Conservation (phyloP, 345 rosid species). For the Acer campestre region DNA sequence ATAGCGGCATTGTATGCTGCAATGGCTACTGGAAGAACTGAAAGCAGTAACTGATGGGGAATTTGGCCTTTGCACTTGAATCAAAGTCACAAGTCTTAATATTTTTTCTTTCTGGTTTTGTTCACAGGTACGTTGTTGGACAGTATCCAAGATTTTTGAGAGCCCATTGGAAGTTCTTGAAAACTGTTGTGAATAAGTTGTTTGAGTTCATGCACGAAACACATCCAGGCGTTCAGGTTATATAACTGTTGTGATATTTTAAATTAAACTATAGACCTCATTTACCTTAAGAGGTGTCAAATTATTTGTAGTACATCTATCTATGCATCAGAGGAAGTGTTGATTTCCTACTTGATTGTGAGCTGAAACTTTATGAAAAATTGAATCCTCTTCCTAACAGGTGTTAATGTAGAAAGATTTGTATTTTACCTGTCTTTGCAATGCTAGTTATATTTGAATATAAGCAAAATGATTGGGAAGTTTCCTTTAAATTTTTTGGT, state of each 20-base stretch:
- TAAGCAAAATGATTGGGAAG: neutral
- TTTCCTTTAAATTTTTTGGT: neutral
- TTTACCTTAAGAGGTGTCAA: neutral
- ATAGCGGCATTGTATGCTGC: neutral
- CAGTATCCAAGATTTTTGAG: constrained; percentile 99
- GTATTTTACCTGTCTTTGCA: neutral
- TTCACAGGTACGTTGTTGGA: constrained; percentile 96
- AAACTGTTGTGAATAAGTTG: constrained; percentile 97
- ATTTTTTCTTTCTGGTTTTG: constrained; percentile 21
- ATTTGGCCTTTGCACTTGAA: neutral
- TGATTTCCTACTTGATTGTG: neutral
- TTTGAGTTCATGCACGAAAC: constrained; percentile 99
- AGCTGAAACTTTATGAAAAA: neutral
- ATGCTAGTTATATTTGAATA: neutral
- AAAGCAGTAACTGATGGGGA: neutral
- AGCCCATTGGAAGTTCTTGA: constrained; percentile 98
- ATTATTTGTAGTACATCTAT: neutral
- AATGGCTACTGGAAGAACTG: neutral
- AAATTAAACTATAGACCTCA: neutral
- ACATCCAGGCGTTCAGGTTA: constrained; percentile 99
- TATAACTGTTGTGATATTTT: constrained; percentile 15
- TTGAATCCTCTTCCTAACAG: neutral
- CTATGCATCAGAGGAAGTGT: neutral
- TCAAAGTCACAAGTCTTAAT: constrained; percentile 2
- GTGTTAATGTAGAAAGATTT: neutral